Percentiles rank a stretch among this genome's conserved stretches.
phyloP scores from a whole-genome alignment of 208 protist species.

The Leishmania guyanensis region DNA sequence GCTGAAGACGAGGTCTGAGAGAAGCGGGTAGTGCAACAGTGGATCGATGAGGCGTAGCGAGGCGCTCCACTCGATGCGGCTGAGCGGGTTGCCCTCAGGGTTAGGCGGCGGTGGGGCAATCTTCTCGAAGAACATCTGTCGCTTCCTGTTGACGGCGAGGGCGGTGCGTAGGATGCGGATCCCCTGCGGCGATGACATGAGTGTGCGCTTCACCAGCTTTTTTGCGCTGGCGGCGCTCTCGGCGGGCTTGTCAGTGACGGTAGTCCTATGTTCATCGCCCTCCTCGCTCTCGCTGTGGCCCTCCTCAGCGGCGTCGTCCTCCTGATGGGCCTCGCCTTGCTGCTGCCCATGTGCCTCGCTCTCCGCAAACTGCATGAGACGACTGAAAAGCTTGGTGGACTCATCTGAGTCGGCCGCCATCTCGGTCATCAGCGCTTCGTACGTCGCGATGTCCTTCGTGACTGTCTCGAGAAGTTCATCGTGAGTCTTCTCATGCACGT shows the following conservation, averaged over 20 bases:
- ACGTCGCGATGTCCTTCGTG: slow-evolving; percentile 40
- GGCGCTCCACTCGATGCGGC: slow-evolving; percentile 29
- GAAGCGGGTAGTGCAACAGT: slow-evolving; percentile 60
- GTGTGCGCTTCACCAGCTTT: slow-evolving; percentile 20
- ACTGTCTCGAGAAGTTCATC: slow-evolving; percentile 42
- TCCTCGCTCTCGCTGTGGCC: slow-evolving; percentile 15
- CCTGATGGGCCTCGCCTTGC: slow-evolving; percentile 17
- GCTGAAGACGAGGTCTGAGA: slow-evolving; percentile 57
- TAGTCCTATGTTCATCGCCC: slow-evolving; percentile 10
- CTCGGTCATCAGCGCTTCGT: slow-evolving; percentile 38
- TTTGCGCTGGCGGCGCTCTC: background rate
- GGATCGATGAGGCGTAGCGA: slow-evolving; percentile 43
- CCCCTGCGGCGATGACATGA: slow-evolving; percentile 52
- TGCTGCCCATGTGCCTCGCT: slow-evolving; percentile 19
- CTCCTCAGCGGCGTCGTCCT: slow-evolving; percentile 15
- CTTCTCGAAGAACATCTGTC: slow-evolving; percentile 60
- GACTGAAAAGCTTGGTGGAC: slow-evolving; percentile 52
- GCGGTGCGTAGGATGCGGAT: slow-evolving; percentile 51
- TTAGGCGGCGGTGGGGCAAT: slow-evolving; percentile 29
- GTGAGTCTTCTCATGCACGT: slow-evolving; percentile 31
- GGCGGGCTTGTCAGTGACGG: background rate
- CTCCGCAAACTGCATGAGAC: slow-evolving; percentile 24
- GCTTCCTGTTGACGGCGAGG: slow-evolving; percentile 40
- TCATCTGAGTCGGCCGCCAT: slow-evolving; percentile 52
- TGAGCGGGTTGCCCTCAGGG: slow-evolving; percentile 25